Evolutionary conservation across 331 rosid genomes (phyloP), one percentile per base, ranked within the genome.

Genomic region (Quercus lobata): DNA sequence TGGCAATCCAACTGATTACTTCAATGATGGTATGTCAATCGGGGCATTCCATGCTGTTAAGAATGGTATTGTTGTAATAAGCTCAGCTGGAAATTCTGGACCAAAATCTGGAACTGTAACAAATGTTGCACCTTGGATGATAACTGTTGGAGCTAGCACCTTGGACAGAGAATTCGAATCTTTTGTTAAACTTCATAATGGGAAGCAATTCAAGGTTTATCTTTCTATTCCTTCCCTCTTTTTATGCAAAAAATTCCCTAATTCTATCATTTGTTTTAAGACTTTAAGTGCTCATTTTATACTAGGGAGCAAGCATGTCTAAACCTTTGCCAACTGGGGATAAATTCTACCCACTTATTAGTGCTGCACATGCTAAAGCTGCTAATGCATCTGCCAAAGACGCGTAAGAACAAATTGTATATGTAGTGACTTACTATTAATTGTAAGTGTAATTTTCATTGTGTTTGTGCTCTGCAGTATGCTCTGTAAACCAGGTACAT

Each of bases 71-170:
- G 71, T 80, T 12, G 92, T 90, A 0, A 44, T 92, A 0, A 75
- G 87, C 74, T 89, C 97, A 0, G 93, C 82, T 41, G 97, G 97
- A 18, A 93, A 93, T 75, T 56, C 72, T 24, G 95, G 97, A 30
- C 97, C 92, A 21, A 2, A 4, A 0, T 54, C 79, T 4, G 79
- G 70, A 21, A 65, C 88, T 56, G 84, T 89, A 21, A 0, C 84
- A 3, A 93, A 93, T 56, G 10, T 82, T 66, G 83, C 97, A 3
- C 98, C 98, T 72, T 91, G 97, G 97, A 73, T 88, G 9, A 9
- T 93, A 5, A 91, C 93, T 2, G 89, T 93, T 5, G 97, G 74
- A 15, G 98, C 97, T 1, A 94, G 97, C 65, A 88, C 94, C 41
- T n/a, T 91, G 79, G 98, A 94, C 18, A 83, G 96, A 53, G 81